These are phyloP conservation scores for Wickerhamomyces bisporus DNA, from an alignment of 805 yeast species.

Conservation along the genomic window DNA sequence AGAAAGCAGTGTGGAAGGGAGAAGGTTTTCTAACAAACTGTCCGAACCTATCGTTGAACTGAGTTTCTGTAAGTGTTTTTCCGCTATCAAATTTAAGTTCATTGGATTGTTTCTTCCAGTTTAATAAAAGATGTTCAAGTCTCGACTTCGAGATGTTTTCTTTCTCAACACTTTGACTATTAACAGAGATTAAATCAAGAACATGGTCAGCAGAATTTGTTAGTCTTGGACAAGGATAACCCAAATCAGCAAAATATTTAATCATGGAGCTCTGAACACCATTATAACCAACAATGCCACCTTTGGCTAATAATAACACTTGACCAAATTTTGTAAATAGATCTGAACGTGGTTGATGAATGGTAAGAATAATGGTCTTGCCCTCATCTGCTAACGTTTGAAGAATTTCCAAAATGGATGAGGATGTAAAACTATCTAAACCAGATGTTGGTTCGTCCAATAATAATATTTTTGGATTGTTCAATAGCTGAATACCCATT, in stretches of 20 bases:
- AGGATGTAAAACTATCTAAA: conserved; percentile 74
- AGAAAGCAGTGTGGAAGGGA: conserved; percentile 14
- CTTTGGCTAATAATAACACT: conserved; percentile 67
- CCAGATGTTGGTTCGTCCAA: conserved; percentile 93
- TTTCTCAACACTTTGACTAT: conserved; percentile 14
- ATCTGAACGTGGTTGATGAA: conserved; percentile 83
- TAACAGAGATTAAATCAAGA: conserved; percentile 60
- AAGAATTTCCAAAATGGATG: conserved; percentile 60
- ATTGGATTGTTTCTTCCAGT: conserved; percentile 10
- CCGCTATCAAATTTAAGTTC: background rate
- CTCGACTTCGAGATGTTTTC: conserved; percentile 15
- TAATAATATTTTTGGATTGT: conserved; percentile 66
- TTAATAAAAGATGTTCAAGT: conserved; percentile 8
- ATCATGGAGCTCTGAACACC: conserved; percentile 49
- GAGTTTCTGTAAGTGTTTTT: conserved; percentile 5
- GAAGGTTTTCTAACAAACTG: conserved; percentile 15
- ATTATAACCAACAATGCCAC: conserved; percentile 70
- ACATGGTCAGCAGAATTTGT: conserved; percentile 74
- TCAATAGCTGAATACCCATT: conserved; percentile 73
- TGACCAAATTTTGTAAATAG: conserved; percentile 64
- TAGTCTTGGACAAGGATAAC: conserved; percentile 52
- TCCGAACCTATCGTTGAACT: conserved; percentile 12
- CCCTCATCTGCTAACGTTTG: conserved; percentile 53
- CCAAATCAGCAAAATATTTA: conserved; percentile 43
- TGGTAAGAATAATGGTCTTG: conserved; percentile 69